Percentiles rank a stretch among this genome's conserved stretches.
These are phyloP conservation scores for Akanthomyces muscarius DNA, from an alignment of 2,329 filamentous ascomycete genomes.

Conservation along the genomic window DNA sequence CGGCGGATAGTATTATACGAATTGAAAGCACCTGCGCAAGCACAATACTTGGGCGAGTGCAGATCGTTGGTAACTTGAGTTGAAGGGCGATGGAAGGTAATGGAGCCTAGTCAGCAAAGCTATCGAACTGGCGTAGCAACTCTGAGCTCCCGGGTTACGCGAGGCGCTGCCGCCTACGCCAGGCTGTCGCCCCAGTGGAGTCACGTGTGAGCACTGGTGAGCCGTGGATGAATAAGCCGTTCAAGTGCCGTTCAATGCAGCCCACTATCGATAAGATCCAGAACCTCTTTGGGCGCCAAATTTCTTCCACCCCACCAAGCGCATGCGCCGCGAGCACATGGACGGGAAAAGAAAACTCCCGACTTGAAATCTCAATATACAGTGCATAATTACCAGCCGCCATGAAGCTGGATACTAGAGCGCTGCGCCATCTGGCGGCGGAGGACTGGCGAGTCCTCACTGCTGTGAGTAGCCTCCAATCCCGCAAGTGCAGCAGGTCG, in stretches of 20 bases:
- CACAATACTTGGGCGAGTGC: background rate
- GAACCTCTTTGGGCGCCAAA: constrained; percentile 26
- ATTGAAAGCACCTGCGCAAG: constrained; percentile 3
- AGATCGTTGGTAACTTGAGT: background rate
- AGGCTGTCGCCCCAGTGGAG: constrained; percentile 24
- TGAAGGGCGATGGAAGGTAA: constrained; percentile 33
- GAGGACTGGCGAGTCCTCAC: constrained; percentile 96
- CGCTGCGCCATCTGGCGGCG: constrained; percentile 82
- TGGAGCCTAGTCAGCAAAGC: constrained; percentile 37
- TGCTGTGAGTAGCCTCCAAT: constrained; percentile 58
- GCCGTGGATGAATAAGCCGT: constrained; percentile 9
- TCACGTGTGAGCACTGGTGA: constrained; percentile 29
- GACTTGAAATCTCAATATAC: background rate
- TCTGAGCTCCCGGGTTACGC: constrained; percentile 40
- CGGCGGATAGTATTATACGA: background rate
- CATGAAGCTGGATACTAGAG: constrained; percentile 95
- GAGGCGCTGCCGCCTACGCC: constrained; percentile 42
- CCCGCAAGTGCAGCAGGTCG: constrained; percentile 26
- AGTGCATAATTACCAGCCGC: background rate
- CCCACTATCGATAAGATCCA: constrained; percentile 22
- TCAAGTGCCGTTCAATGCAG: constrained; percentile 8
- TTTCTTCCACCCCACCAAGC: constrained; percentile 24
- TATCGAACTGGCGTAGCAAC: constrained; percentile 24
- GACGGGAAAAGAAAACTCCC: background rate
- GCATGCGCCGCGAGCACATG: background rate